Percentiles rank a stretch among this genome's conserved stretches.
phyloP scores from a whole-genome alignment of 1,284 basidiomycete genomes.

The Trichosporon inkin region DNA sequence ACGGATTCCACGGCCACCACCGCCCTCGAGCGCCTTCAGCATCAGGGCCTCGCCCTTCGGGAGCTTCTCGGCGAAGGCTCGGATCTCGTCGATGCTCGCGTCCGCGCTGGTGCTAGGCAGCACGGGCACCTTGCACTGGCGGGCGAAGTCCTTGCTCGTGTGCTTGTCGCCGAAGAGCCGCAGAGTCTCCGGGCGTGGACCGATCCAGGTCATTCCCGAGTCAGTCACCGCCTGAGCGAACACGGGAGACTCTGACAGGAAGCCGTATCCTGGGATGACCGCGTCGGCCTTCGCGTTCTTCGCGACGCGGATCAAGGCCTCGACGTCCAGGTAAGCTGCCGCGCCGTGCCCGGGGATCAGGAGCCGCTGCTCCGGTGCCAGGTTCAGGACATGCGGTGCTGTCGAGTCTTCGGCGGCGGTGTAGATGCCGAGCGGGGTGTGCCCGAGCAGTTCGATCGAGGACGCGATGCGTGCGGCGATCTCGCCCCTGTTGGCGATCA shows the following conservation, averaged over 20 bases:
- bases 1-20: conserved; percentile 67
- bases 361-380: conserved; percentile 10
- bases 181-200: conserved; percentile 60
- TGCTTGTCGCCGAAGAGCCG: conserved; percentile 61
- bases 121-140: conserved; percentile 71
- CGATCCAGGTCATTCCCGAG: conserved; percentile 60
- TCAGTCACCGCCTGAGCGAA: conserved; percentile 57
- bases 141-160: conserved; percentile 69
- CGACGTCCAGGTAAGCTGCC: conserved; percentile 19
- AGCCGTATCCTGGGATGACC: conserved; percentile 65
- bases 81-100: conserved; percentile 19
- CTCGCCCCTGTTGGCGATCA: conserved; percentile 23
- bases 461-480: conserved; percentile 23
- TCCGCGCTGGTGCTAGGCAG: conserved; percentile 16
- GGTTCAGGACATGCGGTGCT: conserved; percentile 19
- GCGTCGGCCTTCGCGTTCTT: conserved; percentile 17
- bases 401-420: conserved; percentile 11
- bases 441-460: conserved; percentile 17
- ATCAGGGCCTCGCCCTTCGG: conserved; percentile 50
- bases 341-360: conserved; percentile 21
- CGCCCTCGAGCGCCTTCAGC: conserved; percentile 67
- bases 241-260: conserved; percentile 68
- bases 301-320: conserved; percentile 13
- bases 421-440: conserved; percentile 19
- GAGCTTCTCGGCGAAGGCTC: conserved; percentile 29